Conservation (phyloP, 768 basidiomycete species). For the Plicaturopsis crispa region DNA sequence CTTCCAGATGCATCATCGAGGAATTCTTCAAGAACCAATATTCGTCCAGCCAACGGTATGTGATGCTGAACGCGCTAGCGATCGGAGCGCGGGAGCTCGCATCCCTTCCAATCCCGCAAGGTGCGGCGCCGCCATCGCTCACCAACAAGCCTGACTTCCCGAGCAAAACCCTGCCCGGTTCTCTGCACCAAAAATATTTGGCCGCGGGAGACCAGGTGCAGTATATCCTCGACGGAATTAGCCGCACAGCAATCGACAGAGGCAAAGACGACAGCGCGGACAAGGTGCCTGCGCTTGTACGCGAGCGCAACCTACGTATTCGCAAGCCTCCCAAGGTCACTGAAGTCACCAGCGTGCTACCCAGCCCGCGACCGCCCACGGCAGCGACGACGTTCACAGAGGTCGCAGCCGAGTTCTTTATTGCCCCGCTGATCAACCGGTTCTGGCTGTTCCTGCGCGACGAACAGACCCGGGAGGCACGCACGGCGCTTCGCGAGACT, state of each 20-base stretch:
- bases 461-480: constrained; percentile 67
- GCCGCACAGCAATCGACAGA: constrained; percentile 52
- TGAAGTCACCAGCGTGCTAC: constrained; percentile 25
- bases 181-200: constrained; percentile 65
- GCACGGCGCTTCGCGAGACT: constrained; percentile 50
- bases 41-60: constrained; percentile 77
- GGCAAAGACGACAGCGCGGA: constrained; percentile 47
- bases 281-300: constrained; percentile 51
- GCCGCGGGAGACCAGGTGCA: constrained; percentile 39
- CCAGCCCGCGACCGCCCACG: constrained; percentile 8
- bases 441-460: constrained; percentile 94
- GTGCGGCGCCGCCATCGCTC: constrained; percentile 8
- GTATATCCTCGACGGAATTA: constrained; percentile 55
- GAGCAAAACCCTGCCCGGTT: constrained; percentile 68
- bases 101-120: constrained; percentile 29
- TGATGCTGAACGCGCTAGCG: constrained; percentile 81
- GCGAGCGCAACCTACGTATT: constrained; percentile 72
- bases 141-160: constrained; percentile 44
- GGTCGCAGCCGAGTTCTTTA: constrained; percentile 82
- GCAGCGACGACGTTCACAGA: constrained; percentile 42
- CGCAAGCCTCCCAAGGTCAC: constrained; percentile 37
- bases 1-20: constrained; percentile 67
- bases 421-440: constrained; percentile 84
- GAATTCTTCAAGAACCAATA: constrained; percentile 95
- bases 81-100: constrained; percentile 83